A percentile compares a stretch with the other conserved stretches of the same genome.
phyloP scores from a whole-genome alignment of 2,329 filamentous ascomycete genomes.

The Aspergillus niger region DNA sequence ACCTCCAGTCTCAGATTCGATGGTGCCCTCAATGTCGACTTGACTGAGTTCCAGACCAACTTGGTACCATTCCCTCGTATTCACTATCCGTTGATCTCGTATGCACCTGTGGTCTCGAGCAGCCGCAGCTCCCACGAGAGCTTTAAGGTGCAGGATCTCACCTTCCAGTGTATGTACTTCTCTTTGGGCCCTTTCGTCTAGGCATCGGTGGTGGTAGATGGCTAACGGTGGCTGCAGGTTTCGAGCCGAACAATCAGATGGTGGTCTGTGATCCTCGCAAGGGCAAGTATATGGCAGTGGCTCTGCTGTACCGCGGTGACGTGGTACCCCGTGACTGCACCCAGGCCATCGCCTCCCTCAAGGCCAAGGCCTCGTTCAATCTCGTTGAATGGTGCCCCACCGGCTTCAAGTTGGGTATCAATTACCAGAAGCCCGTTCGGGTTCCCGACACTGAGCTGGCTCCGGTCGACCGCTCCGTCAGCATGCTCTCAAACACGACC shows the following conservation, averaged over 20 bases:
- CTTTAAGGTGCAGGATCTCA: slow-evolving; percentile 79
- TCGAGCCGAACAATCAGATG: slow-evolving; percentile 71
- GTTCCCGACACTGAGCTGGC: slow-evolving; percentile 58
- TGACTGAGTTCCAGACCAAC: slow-evolving; percentile 71
- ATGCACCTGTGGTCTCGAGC: slow-evolving; percentile 65
- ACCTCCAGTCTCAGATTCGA: slow-evolving; percentile 67
- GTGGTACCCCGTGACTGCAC: slow-evolving; percentile 65
- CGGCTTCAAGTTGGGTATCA: slow-evolving; percentile 70
- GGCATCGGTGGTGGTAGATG: background rate
- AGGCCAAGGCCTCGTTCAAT: slow-evolving; percentile 66
- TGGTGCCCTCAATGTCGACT: slow-evolving; percentile 67
- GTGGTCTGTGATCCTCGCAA: slow-evolving; percentile 67
- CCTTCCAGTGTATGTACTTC: slow-evolving; percentile 58
- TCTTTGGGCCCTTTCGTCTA: background rate
- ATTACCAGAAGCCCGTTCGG: slow-evolving; percentile 61
- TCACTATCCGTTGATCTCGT: slow-evolving; percentile 67
- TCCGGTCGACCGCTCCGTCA: slow-evolving; percentile 56
- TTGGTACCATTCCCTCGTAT: slow-evolving; percentile 68
- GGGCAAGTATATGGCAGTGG: slow-evolving; percentile 70
- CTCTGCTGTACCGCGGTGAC: slow-evolving; percentile 67
- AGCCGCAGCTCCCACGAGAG: slow-evolving; percentile 81
- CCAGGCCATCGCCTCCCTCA: slow-evolving; percentile 61
- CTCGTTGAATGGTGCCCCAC: slow-evolving; percentile 70
- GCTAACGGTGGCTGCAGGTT: slow-evolving; percentile 46
- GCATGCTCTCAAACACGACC: slow-evolving; percentile 69